A percentile compares a stretch with the other conserved stretches of the same genome.
These are phyloP conservation scores for Skeletonema grethae DNA, from an alignment of 108 stramenopile genomes.

Conservation along the genomic window DNA sequence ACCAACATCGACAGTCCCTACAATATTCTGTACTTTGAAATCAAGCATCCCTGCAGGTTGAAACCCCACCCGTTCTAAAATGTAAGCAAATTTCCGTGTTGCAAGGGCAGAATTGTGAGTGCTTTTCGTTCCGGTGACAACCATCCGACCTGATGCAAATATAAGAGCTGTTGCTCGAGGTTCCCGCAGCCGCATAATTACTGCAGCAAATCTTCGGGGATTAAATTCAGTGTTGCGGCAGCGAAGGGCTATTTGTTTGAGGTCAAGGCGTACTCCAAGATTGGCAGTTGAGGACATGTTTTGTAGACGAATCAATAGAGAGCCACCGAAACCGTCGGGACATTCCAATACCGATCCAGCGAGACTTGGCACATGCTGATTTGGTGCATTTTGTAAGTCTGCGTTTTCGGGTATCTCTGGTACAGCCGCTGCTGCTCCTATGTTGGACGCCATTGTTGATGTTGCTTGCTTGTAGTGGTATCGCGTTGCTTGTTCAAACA, in stretches of 20 bases:
- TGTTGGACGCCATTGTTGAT: background rate
- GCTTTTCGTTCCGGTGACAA: constrained; percentile 92
- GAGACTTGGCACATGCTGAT: background rate
- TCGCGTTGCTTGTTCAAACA: too few species aligned
- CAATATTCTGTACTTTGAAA: constrained; percentile 97
- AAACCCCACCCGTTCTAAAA: constrained; percentile 82
- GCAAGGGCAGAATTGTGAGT: constrained; percentile 86
- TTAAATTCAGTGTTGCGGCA: constrained; percentile 99
- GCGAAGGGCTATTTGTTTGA: constrained; percentile 92
- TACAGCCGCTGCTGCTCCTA: background rate
- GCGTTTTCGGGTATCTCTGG: background rate
- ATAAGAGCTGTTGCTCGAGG: constrained; percentile 96
- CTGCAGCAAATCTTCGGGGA: constrained; percentile 94
- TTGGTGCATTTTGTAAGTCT: constrained; percentile 1
- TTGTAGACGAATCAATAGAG: constrained; percentile 77
- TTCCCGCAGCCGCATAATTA: constrained; percentile 92
- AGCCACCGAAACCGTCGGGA: constrained; percentile 72
- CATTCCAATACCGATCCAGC: constrained; percentile 85
- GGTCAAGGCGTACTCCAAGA: constrained; percentile 87
- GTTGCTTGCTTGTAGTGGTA: too few species aligned
- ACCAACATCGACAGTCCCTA: constrained; percentile 92
- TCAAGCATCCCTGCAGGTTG: constrained; percentile 68
- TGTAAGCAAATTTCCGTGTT: constrained; percentile 88
- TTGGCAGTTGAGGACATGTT: constrained; percentile 88
- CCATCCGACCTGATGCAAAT: constrained; percentile 94